Evolutionary conservation across 495 filamentous ascomycete species (phyloP).

Genomic region (Aspergillus olivimuriae): DNA sequence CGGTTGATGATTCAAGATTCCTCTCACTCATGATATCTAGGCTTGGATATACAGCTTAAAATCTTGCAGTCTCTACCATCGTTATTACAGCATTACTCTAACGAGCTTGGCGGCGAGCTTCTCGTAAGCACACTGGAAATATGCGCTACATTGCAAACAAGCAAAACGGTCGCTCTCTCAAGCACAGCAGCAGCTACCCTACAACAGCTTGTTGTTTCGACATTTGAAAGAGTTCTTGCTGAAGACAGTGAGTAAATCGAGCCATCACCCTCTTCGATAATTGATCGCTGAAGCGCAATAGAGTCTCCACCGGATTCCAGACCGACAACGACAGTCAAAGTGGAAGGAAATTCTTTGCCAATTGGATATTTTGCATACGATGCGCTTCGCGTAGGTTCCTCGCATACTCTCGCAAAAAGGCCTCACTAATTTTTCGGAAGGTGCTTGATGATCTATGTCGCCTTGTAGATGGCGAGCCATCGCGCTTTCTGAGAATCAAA

Average conservation of each 20-base stretch:
- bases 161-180: constrained; percentile 86
- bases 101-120: constrained; percentile 71
- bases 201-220: constrained; percentile 85
- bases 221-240: constrained; percentile 81
- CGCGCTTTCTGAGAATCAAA: constrained; percentile 71
- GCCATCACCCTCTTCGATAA: constrained; percentile 17
- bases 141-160: constrained; percentile 81
- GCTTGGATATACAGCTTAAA: constrained; percentile 90
- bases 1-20: neutral
- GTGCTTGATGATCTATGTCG: constrained; percentile 88
- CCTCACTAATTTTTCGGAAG: constrained; percentile 32
- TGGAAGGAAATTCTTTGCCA: constrained; percentile 53
- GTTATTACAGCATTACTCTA: constrained; percentile 82
- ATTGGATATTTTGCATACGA: constrained; percentile 76
- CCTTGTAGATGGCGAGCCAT: constrained; percentile 73
- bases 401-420: neutral
- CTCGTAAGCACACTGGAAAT: constrained; percentile 78
- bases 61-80: constrained; percentile 92
- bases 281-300: constrained; percentile 44
- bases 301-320: constrained; percentile 48
- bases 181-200: constrained; percentile 92
- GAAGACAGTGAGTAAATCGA: constrained; percentile 56
- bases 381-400: constrained; percentile 60
- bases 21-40: constrained; percentile 39
- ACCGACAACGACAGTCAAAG: constrained; percentile 28